Evolutionary conservation across 108 stramenopile species (phyloP).

Genomic region (Conticribra weissflogii): DNA sequence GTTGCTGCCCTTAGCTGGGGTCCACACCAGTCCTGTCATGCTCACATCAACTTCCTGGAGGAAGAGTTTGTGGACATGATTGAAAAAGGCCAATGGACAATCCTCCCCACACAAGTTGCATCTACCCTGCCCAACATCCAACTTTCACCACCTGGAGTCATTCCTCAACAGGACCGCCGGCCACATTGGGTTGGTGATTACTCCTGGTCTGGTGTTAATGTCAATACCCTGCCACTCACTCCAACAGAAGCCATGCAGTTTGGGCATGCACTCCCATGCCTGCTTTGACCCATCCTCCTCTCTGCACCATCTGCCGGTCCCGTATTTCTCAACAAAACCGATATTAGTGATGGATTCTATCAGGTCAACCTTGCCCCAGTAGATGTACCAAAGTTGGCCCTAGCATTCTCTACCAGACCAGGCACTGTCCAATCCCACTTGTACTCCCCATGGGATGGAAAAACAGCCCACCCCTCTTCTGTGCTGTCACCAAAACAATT

Average conservation of each 20-base stretch:
- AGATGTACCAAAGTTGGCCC: too few relatives aligned
- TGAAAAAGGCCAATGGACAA: too few relatives aligned
- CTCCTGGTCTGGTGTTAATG: slow-evolving; percentile 26
- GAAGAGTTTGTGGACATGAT: too few relatives aligned
- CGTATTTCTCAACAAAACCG: slow-evolving; percentile 23
- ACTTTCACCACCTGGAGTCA: slow-evolving; percentile 38
- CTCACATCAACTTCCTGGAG: too few relatives aligned
- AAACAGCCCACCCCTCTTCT: slow-evolving; percentile 34
- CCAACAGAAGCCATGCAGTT: slow-evolving; percentile 45
- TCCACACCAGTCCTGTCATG: too few relatives aligned
- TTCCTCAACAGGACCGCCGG: slow-evolving; percentile 36
- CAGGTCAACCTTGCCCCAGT: too few relatives aligned
- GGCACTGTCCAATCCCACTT: slow-evolving; percentile 15
- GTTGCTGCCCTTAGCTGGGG: too few relatives aligned
- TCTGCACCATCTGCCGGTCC: slow-evolving; percentile 4
- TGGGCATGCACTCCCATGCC: slow-evolving; percentile 32
- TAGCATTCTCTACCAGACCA: neutral
- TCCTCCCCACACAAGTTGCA: too few relatives aligned
- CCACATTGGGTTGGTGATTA: slow-evolving; percentile 26
- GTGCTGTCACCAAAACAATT: slow-evolving; percentile 40
- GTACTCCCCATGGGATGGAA: slow-evolving; percentile 38
- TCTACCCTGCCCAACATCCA: too few relatives aligned
- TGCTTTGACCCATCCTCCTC: slow-evolving; percentile 24
- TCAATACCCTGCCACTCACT: slow-evolving; percentile 31
- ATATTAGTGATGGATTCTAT: too few relatives aligned